phyloP scores from a whole-genome alignment of 225 moss, liverwort and hornwort genomes.

The Ulota crispa region DNA sequence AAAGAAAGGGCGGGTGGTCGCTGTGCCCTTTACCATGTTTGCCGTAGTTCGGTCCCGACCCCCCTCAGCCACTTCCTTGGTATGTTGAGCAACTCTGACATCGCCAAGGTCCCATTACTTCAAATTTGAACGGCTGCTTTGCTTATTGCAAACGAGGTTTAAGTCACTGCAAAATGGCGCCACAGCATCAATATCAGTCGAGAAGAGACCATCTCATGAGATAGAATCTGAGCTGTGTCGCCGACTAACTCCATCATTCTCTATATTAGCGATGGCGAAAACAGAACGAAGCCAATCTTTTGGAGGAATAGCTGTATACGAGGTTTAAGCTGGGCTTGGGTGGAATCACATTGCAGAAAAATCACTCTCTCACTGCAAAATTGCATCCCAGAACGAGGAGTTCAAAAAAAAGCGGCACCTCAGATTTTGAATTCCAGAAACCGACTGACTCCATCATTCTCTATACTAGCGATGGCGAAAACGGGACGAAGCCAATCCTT shows the following conservation, averaged over 20 bases:
- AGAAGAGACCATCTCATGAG: neutral
- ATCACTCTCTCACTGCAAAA: neutral
- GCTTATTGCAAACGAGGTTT: neutral
- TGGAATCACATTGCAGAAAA: neutral
- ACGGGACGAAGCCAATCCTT: too few species aligned
- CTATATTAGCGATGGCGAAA: too few species aligned
- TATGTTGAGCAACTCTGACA: constrained; percentile 9
- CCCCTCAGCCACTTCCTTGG: constrained; percentile 8
- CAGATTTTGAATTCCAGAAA: neutral
- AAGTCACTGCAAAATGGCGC: neutral
- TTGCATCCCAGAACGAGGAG: neutral
- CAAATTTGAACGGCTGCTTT: neutral
- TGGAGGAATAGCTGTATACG: too few species aligned
- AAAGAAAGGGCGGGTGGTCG: constrained; percentile 59
- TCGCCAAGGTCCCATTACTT: constrained; percentile 10
- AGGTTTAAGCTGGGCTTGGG: neutral
- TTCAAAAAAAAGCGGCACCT: neutral
- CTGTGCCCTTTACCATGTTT: constrained; percentile 67
- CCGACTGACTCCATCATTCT: neutral
- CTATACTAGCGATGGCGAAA: too few species aligned
- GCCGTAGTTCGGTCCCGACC: neutral
- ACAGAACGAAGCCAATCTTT: too few species aligned
- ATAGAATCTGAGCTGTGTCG: neutral
- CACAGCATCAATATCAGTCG: neutral
- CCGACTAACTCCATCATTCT: neutral